These are phyloP conservation scores for Brassica balearica DNA, from an alignment of 441 rosid species.

Conservation along the genomic window DNA sequence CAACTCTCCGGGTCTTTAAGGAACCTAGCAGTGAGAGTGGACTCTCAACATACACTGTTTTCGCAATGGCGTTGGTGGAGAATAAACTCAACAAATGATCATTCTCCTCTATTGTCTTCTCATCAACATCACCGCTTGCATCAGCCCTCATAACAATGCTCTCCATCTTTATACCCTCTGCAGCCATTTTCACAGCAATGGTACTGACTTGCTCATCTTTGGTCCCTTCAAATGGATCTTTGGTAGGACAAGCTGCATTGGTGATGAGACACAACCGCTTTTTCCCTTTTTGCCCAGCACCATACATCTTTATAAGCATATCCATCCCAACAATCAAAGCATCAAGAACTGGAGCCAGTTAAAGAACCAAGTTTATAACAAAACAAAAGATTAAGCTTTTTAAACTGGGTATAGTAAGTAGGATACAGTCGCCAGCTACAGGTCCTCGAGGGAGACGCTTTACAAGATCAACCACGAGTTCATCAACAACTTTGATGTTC, in stretches of 20 bases:
- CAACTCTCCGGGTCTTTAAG: slow-evolving; percentile 70
- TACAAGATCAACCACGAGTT: slow-evolving; percentile 54
- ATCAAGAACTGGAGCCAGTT: slow-evolving; percentile 79
- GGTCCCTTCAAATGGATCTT: slow-evolving; percentile 80
- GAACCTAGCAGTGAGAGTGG: slow-evolving; percentile 86
- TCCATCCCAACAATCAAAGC: slow-evolving; percentile 96
- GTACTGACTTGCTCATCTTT: slow-evolving; percentile 86
- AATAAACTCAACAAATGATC: slow-evolving; percentile 69
- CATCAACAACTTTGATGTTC: slow-evolving; percentile 78
- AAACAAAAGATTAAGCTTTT: background rate
- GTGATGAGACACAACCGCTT: slow-evolving; percentile 86
- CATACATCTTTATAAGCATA: slow-evolving; percentile 83
- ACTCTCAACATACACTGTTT: slow-evolving; percentile 65
- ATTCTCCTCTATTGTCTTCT: slow-evolving; percentile 67
- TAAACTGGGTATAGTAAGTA: background rate
- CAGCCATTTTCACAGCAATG: slow-evolving; percentile 71
- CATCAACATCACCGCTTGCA: slow-evolving; percentile 44
- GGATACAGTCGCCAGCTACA: slow-evolving; percentile 94
- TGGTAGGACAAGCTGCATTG: slow-evolving; percentile 71
- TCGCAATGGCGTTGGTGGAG: slow-evolving; percentile 60
- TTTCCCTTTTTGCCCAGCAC: slow-evolving; percentile 67
- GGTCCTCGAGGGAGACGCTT: slow-evolving; percentile 76
- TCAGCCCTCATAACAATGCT: slow-evolving; percentile 65
- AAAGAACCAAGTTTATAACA: slow-evolving; percentile 50
- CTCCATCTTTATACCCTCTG: slow-evolving; percentile 76